Percentiles rank a stretch among this genome's conserved stretches.
Evolutionary conservation across 2,329 filamentous ascomycete species (phyloP).

Genomic region (Endoconidiophora polonica): DNA sequence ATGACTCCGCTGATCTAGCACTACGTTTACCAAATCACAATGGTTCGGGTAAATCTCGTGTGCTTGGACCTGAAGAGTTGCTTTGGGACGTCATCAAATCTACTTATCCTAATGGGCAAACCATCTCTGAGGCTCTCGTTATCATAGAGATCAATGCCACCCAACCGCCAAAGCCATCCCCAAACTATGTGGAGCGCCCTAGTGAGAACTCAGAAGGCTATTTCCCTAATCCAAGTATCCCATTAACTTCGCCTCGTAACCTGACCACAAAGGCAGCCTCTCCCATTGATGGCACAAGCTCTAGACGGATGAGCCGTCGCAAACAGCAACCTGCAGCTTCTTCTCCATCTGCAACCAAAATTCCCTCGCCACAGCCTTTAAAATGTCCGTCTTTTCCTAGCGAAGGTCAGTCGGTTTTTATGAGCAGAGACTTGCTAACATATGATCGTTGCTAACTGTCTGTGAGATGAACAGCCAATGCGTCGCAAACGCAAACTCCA

Average conservation of each 20-base stretch:
- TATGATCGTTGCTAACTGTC: too few relatives aligned
- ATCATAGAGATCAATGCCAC: conserved; percentile 63
- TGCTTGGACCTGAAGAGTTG: conserved; percentile 71
- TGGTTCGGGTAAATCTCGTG: conserved; percentile 40
- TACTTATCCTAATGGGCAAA: conserved; percentile 76
- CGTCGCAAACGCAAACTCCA: background rate
- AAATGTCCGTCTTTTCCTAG: too few relatives aligned
- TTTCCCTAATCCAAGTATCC: background rate
- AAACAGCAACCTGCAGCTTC: background rate
- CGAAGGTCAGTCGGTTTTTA: too few relatives aligned
- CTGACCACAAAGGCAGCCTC: conserved; percentile 26
- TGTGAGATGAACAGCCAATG: background rate
- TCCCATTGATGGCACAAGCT: background rate
- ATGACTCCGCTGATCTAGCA: conserved; percentile 78
- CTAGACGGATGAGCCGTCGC: background rate
- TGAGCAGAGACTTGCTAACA: too few relatives aligned
- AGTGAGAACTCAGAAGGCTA: conserved; percentile 17
- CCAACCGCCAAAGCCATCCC: conserved; percentile 67
- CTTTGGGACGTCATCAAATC: conserved; percentile 63
- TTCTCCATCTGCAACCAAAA: conserved; percentile 21
- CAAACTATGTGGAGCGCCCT: conserved; percentile 21
- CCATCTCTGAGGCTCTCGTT: conserved; percentile 71
- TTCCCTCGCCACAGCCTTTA: background rate
- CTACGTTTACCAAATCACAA: conserved; percentile 56
- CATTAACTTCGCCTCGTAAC: conserved; percentile 14